Percentiles rank a stretch among this genome's conserved stretches.
Evolutionary conservation across 2,329 filamentous ascomycete species (phyloP).

Genomic region (Penicillium polonicum): DNA sequence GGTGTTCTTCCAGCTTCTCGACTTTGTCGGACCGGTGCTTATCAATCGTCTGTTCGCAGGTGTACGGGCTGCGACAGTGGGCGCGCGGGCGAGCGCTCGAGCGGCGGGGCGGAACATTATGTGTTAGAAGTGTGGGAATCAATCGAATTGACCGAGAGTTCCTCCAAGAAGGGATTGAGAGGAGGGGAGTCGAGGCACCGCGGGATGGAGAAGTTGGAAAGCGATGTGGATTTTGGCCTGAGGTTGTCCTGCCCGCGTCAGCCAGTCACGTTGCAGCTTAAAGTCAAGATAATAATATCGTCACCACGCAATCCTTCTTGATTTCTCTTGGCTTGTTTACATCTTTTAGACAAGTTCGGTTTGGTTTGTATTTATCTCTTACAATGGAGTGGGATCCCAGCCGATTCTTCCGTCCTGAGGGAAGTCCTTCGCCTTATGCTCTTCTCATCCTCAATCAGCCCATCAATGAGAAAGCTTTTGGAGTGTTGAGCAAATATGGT

Average conservation of each 20-base stretch:
- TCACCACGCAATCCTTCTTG: conserved; percentile 1
- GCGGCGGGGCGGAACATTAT: conserved; percentile 55
- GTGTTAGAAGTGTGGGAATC: conserved; percentile 8
- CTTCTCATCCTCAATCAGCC: conserved; percentile 64
- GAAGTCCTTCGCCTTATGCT: conserved; percentile 38
- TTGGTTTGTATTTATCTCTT: background rate
- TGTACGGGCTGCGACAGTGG: conserved; percentile 31
- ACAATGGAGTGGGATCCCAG: conserved; percentile 44
- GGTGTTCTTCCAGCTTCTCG: conserved; percentile 78
- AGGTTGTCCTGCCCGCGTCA: conserved; percentile 14
- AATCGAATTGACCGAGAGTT: conserved; percentile 14
- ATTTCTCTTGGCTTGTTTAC: background rate
- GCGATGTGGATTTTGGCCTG: conserved; percentile 27
- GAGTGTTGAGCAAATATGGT: conserved; percentile 40
- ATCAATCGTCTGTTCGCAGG: conserved; percentile 49
- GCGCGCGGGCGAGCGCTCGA: conserved; percentile 45
- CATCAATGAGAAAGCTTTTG: conserved; percentile 48
- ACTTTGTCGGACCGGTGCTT: conserved; percentile 60
- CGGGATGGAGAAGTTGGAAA: conserved; percentile 27
- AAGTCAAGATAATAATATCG: conserved; percentile 13
- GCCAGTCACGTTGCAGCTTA: conserved; percentile 28
- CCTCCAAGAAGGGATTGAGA: conserved; percentile 14
- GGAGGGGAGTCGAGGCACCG: conserved; percentile 12
- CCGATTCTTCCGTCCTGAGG: conserved; percentile 38
- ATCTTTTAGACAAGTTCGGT: background rate